These are phyloP conservation scores for Capsicum baccatum DNA, from an alignment of 257 asterid species.

Conservation along the genomic window DNA sequence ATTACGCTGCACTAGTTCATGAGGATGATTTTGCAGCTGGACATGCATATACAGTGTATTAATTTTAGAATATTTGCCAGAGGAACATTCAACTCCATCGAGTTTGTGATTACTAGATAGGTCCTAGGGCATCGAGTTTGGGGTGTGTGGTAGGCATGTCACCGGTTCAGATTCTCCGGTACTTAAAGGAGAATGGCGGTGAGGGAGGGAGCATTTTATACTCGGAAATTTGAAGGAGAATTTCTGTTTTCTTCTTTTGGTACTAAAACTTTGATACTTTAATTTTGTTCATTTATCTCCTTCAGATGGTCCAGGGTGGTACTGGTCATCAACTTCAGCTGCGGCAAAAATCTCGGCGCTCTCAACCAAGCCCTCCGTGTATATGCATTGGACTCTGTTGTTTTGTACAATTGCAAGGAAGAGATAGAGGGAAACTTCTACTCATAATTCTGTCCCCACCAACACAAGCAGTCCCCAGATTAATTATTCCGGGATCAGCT, in stretches of 20 bases:
- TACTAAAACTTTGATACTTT: constrained; percentile 15
- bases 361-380: constrained; percentile 81
- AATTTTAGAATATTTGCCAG: constrained; percentile 1
- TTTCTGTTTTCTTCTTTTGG: constrained; percentile 4
- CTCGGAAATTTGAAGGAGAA: background rate
- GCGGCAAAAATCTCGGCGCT: constrained; percentile 79
- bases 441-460: constrained; percentile 41
- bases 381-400: constrained; percentile 76
- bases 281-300: constrained; percentile 27
- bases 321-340: constrained; percentile 89
- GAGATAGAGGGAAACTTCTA: constrained; percentile 52
- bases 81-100: constrained; percentile 6
- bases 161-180: background rate
- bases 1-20: background rate
- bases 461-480: constrained; percentile 49
- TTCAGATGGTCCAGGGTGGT: constrained; percentile 97
- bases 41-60: background rate
- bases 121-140: background rate
- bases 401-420: constrained; percentile 54
- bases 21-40: background rate
- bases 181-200: background rate
- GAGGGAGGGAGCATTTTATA: constrained; percentile 4
- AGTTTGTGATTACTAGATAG: background rate
- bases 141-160: background rate
- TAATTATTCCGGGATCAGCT: too few species aligned